Percentiles rank a stretch among this genome's conserved stretches.
phyloP scores from a whole-genome alignment of 73 alveolate genomes.

The Blepharisma japonicum region DNA sequence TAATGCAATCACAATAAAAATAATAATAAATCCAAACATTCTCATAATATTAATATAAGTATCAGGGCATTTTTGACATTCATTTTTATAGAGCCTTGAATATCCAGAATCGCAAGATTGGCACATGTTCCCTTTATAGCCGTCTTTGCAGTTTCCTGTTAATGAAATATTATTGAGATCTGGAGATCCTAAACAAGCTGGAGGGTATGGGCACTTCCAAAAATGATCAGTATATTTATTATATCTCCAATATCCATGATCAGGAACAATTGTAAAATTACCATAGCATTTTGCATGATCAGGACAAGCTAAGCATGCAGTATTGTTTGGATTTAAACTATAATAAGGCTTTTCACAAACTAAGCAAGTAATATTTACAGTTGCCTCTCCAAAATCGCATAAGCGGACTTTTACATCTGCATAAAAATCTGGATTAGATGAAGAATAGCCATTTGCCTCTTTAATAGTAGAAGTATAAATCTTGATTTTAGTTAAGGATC shows the following conservation, averaged over 20 bases:
- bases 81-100: conserved; percentile 47
- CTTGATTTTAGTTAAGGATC: background rate
- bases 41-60: background rate
- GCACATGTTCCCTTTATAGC: conserved; percentile 63
- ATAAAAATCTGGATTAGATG: background rate
- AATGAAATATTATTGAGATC: conserved; percentile 32
- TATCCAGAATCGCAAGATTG: conserved; percentile 69
- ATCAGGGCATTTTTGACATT: conserved; percentile 55
- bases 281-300: conserved; percentile 15
- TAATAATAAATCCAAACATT: background rate
- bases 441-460: too few relatives aligned
- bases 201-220: conserved; percentile 37
- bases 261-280: conserved; percentile 10
- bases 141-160: conserved; percentile 60
- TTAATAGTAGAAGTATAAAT: too few relatives aligned
- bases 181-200: conserved; percentile 55
- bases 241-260: conserved; percentile 14
- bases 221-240: conserved; percentile 23
- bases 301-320: conserved; percentile 1
- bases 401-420: background rate
- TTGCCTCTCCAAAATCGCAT: background rate
- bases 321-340: background rate
- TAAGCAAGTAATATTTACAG: background rate
- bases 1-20: background rate
- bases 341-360: background rate